Base-by-base conservation (phyloP, 805 yeast genomes). In the Metschnikowia cerradonensis region DNA sequence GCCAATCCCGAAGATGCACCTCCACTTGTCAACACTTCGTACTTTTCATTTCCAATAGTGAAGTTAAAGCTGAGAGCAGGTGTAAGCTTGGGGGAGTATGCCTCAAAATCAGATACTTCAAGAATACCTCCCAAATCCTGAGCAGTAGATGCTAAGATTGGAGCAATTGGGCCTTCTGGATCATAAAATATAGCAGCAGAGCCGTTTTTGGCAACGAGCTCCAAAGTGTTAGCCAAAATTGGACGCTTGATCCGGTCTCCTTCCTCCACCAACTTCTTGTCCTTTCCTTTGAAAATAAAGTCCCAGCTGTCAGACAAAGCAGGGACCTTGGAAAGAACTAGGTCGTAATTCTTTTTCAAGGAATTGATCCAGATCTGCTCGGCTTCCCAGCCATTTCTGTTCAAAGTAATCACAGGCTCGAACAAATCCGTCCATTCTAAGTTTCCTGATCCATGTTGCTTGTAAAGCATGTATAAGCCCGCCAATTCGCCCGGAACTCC, bases 401-500 rank as follows among this genome's bases (percentile, higher is more conserved):
- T 84, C 48, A 86, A 61, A 4, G 82, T 75, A 1, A 84, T 81
- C 1, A 91, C 94, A 0, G 97, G 97, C 57, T 77, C 73, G 7
- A 92, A 67, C 51, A 92, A 72, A 19, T 88, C 83, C 22, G 63
- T 63, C 97, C 98, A 92, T 1, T 77, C 59, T 7, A 88, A 64
- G 3, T 73, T 74, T 0, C 95, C 95, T 3, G 90, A 82, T 0
- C 94, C 90, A 60, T 84, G 92, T 13, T 65, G 55, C 31, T 67
- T 57, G 65, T 69, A 81, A 37, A 92, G 70, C 40, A 75, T 78
- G 59, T 86, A 81, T n/a, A 90, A 70, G 0, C 97, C 99, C 52
- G 83, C 83, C 44, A 92, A 60, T 65, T 92, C 98, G 10, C 99
- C 99, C 0, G 99, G 99, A 17, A 87, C 81, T 1, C 82, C 98